A percentile compares a stretch with the other conserved stretches of the same genome.
phyloP scores from a whole-genome alignment of 1,284 basidiomycete genomes.

The Phenoliferia sp. region DNA sequence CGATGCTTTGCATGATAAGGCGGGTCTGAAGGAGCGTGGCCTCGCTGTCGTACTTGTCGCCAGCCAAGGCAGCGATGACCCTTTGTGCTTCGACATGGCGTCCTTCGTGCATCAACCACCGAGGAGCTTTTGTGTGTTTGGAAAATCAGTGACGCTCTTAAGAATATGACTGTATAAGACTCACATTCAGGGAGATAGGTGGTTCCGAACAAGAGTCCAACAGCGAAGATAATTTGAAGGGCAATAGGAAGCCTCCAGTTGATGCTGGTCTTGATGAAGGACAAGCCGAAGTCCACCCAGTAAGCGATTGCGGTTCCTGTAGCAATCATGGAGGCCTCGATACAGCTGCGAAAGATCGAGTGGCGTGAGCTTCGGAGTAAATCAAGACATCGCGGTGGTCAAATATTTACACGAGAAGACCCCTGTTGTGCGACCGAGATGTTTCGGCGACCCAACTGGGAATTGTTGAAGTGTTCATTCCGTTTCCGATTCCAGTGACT shows the following conservation, averaged over 20 bases:
- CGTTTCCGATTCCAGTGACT: slow-evolving; percentile 51
- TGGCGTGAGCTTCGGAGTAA: slow-evolving; percentile 55
- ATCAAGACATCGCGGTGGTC: slow-evolving; percentile 55
- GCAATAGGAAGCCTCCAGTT: slow-evolving; percentile 47
- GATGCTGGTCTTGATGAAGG: slow-evolving; percentile 43
- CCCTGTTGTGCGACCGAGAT: slow-evolving; percentile 55
- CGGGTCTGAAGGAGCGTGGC: slow-evolving; percentile 42
- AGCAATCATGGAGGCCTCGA: slow-evolving; percentile 53
- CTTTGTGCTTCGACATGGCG: slow-evolving; percentile 39
- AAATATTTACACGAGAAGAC: slow-evolving; percentile 51
- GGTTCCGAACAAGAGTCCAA: slow-evolving; percentile 47
- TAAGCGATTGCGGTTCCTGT: slow-evolving; percentile 49
- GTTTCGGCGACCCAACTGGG: slow-evolving; percentile 56
- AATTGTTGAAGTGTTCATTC: slow-evolving; percentile 53
- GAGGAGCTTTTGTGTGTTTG: slow-evolving; percentile 33
- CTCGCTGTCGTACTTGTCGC: slow-evolving; percentile 39
- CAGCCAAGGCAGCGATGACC: slow-evolving; percentile 45
- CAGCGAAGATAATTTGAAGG: slow-evolving; percentile 52
- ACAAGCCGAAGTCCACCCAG: slow-evolving; percentile 47
- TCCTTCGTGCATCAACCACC: slow-evolving; percentile 43
- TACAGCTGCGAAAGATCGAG: slow-evolving; percentile 52
- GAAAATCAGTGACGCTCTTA: background rate
- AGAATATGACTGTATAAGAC: background rate
- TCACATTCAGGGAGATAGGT: slow-evolving; percentile 48
- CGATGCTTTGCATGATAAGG: slow-evolving; percentile 43